Evolutionary conservation across 352 stramenopile species (phyloP).

Genomic region (Aphanomyces invadans): DNA sequence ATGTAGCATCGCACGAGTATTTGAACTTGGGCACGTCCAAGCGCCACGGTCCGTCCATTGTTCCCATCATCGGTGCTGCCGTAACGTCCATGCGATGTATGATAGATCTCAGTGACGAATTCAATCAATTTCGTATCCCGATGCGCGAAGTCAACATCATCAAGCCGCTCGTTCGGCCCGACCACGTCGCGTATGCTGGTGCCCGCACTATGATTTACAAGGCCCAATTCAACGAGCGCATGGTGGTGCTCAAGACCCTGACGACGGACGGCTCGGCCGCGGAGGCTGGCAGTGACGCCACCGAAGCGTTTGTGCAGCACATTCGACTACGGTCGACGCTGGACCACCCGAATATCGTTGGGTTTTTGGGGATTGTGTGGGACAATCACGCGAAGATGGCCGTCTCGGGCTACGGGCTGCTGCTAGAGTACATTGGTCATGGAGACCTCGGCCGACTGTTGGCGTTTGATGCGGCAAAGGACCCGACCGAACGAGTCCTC

Average conservation of each 20-base stretch:
- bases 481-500: background rate
- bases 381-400: conserved; percentile 1
- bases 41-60: background rate
- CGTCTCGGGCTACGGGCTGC: conserved; percentile 8
- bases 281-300: background rate
- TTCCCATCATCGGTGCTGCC: background rate
- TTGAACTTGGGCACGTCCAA: background rate
- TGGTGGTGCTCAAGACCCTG: conserved; percentile 24
- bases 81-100: too few relatives aligned
- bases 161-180: background rate
- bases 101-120: conserved; percentile 1
- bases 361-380: conserved; percentile 19
- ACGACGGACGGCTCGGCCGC: conserved; percentile 4
- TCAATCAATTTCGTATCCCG: conserved; percentile 13
- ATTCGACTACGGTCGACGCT: conserved; percentile 12
- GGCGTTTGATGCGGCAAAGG: conserved; percentile 1
- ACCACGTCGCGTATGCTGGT: background rate
- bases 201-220: conserved; percentile 21
- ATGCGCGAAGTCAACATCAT: conserved; percentile 18
- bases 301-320: conserved; percentile 4
- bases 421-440: background rate
- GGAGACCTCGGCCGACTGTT: conserved; percentile 14
- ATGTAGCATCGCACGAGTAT: background rate
- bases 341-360: conserved; percentile 21
- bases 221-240: conserved; percentile 17